Evolutionary conservation across 2,329 filamentous ascomycete species (phyloP).

Genomic region (Colletotrichum musae): DNA sequence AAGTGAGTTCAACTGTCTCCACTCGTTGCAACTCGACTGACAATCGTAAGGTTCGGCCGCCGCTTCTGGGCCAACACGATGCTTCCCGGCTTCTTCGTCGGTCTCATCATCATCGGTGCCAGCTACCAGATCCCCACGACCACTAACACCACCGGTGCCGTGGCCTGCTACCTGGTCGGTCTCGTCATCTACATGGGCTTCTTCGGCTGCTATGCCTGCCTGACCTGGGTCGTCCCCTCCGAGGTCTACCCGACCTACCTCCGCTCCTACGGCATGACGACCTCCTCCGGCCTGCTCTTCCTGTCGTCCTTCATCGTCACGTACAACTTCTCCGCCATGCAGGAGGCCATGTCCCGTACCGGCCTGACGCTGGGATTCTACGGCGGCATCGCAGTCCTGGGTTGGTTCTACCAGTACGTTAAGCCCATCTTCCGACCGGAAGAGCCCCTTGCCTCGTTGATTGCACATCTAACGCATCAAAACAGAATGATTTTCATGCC

Average conservation of each 20-base stretch:
- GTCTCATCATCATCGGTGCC: constrained; percentile 75
- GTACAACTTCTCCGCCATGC: constrained; percentile 82
- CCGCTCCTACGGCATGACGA: constrained; percentile 81
- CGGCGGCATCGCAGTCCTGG: constrained; percentile 79
- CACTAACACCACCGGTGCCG: constrained; percentile 61
- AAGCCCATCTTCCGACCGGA: neutral
- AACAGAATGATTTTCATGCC: constrained; percentile 77
- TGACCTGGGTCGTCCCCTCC: constrained; percentile 77
- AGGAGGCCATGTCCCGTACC: constrained; percentile 75
- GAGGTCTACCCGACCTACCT: constrained; percentile 83
- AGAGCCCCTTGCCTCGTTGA: neutral
- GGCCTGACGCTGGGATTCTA: constrained; percentile 80
- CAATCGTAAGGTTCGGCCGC: constrained; percentile 66
- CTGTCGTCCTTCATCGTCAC: constrained; percentile 80
- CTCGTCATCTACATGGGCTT: constrained; percentile 78
- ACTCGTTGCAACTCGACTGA: neutral
- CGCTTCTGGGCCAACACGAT: constrained; percentile 83
- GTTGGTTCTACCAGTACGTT: constrained; percentile 75
- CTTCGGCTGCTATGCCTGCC: constrained; percentile 75
- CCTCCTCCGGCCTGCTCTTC: constrained; percentile 77
- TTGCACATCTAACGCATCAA: neutral
- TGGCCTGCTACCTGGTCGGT: constrained; percentile 77
- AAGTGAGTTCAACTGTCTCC: constrained; percentile 45
- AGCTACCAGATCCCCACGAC: constrained; percentile 70
- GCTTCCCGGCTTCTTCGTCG: constrained; percentile 80